Evolutionary conservation across 2,329 filamentous ascomycete species (phyloP).

Genomic region (Diaporthe humulicola): DNA sequence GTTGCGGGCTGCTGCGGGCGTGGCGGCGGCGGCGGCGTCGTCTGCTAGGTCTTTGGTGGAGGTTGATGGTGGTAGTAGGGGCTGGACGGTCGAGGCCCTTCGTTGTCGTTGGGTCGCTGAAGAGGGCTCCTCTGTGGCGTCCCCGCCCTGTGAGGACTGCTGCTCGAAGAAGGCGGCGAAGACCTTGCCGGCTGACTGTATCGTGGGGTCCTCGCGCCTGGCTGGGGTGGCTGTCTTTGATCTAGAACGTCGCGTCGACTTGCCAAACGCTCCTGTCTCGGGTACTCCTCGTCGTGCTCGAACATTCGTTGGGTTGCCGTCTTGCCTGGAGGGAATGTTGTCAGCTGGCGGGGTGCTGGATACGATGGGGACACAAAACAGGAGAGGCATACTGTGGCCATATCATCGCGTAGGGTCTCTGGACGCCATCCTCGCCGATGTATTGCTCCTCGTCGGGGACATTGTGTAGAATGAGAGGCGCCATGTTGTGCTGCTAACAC

Average conservation of each 20-base stretch:
- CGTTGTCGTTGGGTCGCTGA: constrained; percentile 33
- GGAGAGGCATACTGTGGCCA: constrained; percentile 67
- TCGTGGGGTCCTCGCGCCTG: constrained; percentile 72
- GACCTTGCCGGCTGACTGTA: constrained; percentile 72
- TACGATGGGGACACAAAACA: neutral
- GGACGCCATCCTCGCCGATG: constrained; percentile 74
- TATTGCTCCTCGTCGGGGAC: constrained; percentile 78
- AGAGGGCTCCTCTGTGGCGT: constrained; percentile 44
- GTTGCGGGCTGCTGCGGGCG: constrained; percentile 47
- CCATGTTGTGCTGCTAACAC: constrained; percentile 57
- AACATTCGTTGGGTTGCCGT: constrained; percentile 61
- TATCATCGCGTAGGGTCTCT: constrained; percentile 76
- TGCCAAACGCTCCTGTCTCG: constrained; percentile 76
- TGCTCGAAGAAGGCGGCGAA: constrained; percentile 69
- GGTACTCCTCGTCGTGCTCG: constrained; percentile 67
- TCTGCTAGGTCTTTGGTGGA: constrained; percentile 38
- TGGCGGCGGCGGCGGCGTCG: constrained; percentile 31
- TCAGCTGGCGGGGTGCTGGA: constrained; percentile 50
- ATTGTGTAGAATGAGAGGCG: constrained; percentile 76
- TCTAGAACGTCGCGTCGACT: constrained; percentile 74
- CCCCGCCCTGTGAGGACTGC: constrained; percentile 56
- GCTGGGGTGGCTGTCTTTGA: constrained; percentile 72
- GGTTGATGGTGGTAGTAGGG: constrained; percentile 17
- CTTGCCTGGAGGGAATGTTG: constrained; percentile 64
- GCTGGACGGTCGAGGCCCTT: constrained; percentile 39